Evolutionary conservation across 1,139 yeast genomes (phyloP).

Genomic region (Geotrichum citri-aurantii): DNA sequence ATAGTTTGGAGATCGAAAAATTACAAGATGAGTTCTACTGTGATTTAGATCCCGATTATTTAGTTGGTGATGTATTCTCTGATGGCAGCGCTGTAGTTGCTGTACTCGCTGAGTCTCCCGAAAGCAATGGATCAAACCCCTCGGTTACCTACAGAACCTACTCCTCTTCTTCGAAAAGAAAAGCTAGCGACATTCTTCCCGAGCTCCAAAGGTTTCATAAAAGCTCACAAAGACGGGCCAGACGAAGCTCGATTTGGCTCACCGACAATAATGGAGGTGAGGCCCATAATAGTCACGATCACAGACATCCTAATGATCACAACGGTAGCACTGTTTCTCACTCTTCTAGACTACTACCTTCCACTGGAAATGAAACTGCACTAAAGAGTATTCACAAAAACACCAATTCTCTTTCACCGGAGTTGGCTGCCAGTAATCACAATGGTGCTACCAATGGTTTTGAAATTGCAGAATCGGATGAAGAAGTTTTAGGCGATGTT

Average conservation of each 20-base stretch:
- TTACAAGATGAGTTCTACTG: slow-evolving; percentile 61
- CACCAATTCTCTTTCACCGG: slow-evolving; percentile 12
- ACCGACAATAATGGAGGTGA: slow-evolving; percentile 6
- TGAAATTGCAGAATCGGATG: slow-evolving; percentile 6
- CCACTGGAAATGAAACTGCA: neutral
- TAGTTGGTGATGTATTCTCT: slow-evolving; percentile 55
- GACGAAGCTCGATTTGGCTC: slow-evolving; percentile 7
- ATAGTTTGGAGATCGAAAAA: slow-evolving; percentile 43
- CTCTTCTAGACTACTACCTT: slow-evolving; percentile 3
- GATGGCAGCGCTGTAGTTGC: slow-evolving; percentile 45
- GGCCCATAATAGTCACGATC: neutral
- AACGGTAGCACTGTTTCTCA: neutral
- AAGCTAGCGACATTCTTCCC: slow-evolving; percentile 4
- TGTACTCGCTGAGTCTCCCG: slow-evolving; percentile 3
- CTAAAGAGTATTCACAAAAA: neutral
- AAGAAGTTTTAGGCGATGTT: neutral
- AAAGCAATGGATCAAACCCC: neutral
- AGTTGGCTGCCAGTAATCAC: slow-evolving; percentile 1
- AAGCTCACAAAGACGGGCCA: neutral
- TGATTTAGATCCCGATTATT: slow-evolving; percentile 72
- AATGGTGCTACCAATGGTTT: neutral
- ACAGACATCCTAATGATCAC: neutral
- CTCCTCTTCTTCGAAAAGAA: slow-evolving; percentile 8
- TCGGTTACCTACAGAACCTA: slow-evolving; percentile 6
- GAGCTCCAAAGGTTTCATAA: neutral